Conservation (phyloP, 225 moss, liverwort and hornwort species). For the Asterella californica region DNA sequence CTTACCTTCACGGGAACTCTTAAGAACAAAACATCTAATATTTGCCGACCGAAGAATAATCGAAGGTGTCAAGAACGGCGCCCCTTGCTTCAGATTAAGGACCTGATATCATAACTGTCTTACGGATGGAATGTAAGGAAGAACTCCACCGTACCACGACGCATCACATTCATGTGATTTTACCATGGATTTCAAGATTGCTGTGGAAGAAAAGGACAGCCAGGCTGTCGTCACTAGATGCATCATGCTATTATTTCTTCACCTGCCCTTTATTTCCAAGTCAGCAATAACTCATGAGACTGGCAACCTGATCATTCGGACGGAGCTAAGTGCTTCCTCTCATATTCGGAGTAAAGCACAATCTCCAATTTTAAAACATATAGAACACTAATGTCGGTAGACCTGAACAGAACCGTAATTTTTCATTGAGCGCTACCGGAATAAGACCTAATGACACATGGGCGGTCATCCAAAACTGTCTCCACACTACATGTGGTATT, state of each 20-base stretch:
- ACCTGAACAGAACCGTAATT: constrained; percentile 16
- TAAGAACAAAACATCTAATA: too few species aligned
- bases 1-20: too few species aligned
- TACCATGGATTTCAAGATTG: not conserved
- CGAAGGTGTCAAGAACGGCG: too few species aligned
- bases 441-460: constrained; percentile 7
- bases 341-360: constrained; percentile 6
- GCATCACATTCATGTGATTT: too few species aligned
- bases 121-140: too few species aligned
- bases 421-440: not conserved
- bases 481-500: constrained; percentile 19
- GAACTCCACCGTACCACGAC: too few species aligned
- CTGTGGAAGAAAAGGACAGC: not conserved
- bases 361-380: constrained; percentile 5
- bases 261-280: constrained; percentile 8
- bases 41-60: too few species aligned
- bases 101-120: too few species aligned
- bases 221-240: constrained; percentile 11
- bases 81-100: too few species aligned
- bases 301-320: constrained; percentile 6
- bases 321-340: constrained; percentile 14
- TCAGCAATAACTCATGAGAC: constrained; percentile 7
- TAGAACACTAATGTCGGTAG: constrained; percentile 16
- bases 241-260: constrained; percentile 15
- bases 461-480: constrained; percentile 28